Conservation (phyloP, 257 asterid genomes). For the Solanum phureja region DNA sequence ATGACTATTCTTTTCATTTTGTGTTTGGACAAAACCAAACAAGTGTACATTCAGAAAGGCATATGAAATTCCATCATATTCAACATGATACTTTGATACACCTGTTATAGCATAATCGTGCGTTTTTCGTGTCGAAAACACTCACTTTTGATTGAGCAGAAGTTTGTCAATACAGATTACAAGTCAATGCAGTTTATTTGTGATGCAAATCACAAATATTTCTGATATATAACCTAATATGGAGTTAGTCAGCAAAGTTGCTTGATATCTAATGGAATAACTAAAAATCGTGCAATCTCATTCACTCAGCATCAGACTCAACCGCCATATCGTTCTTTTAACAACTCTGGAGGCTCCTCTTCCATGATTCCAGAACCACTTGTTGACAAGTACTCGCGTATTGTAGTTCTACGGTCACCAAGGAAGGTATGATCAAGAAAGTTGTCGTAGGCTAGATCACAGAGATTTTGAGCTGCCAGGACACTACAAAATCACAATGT, state of each 20-base stretch:
- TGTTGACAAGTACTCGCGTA: conserved; percentile 59
- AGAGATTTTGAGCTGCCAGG: conserved; percentile 78
- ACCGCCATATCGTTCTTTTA: conserved; percentile 79
- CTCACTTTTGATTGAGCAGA: background rate
- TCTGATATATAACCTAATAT: background rate
- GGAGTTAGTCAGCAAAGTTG: background rate
- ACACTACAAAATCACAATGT: conserved; percentile 44
- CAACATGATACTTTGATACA: background rate
- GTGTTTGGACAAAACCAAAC: background rate
- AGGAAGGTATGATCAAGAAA: conserved; percentile 88
- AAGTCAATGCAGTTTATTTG: background rate
- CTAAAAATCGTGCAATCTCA: background rate
- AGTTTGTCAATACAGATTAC: background rate
- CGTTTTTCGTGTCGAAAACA: background rate
- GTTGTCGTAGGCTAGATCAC: conserved; percentile 53
- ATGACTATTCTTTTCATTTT: background rate
- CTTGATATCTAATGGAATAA: background rate
- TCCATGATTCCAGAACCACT: conserved; percentile 78
- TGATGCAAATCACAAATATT: background rate
- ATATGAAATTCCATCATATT: background rate
- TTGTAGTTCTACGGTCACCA: conserved; percentile 76
- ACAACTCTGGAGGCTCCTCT: conserved; percentile 71
- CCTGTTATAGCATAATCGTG: too few relatives aligned
- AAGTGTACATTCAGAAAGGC: background rate
- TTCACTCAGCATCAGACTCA: conserved; percentile 3